Evolutionary conservation across 1,284 basidiomycete genomes (phyloP).

Genomic region (Ceratorhiza oryzae-sativae): DNA sequence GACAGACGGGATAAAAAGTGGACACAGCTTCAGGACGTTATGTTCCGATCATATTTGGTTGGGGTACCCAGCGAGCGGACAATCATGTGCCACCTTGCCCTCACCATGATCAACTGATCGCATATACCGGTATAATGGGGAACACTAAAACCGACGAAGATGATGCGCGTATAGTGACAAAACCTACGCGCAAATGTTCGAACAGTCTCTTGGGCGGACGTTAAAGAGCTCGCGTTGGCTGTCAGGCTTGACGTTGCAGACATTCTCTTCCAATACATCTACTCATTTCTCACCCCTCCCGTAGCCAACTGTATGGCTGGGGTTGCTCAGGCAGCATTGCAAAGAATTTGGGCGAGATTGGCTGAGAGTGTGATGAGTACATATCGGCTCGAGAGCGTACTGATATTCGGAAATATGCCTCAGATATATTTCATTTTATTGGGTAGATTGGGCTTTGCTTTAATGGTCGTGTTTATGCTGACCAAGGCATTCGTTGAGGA

Average conservation of each 20-base stretch:
- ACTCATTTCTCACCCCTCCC: not conserved
- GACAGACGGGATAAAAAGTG: not conserved
- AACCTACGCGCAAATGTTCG: not conserved
- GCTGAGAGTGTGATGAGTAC: not conserved
- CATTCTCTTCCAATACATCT: not conserved
- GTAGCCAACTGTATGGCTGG: not conserved
- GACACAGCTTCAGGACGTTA: not conserved
- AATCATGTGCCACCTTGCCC: not conserved
- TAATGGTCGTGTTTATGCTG: not conserved
- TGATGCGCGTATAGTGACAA: not conserved
- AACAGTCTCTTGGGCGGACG: not conserved
- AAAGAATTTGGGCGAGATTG: constrained; percentile 8
- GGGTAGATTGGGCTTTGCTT: not conserved
- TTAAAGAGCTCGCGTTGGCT: not conserved
- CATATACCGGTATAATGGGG: not conserved
- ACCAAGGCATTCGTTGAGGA: not conserved
- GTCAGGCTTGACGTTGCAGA: not conserved
- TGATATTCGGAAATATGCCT: not conserved
- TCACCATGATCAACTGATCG: not conserved
- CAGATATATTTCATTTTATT: not conserved
- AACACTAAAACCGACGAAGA: not conserved
- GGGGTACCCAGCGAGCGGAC: not conserved
- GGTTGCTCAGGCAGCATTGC: not conserved
- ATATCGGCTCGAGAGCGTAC: not conserved
- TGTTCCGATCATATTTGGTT: constrained; percentile 10